Base-by-base conservation (phyloP, 108 stramenopile genomes). In the Cyclotella baltica region DNA sequence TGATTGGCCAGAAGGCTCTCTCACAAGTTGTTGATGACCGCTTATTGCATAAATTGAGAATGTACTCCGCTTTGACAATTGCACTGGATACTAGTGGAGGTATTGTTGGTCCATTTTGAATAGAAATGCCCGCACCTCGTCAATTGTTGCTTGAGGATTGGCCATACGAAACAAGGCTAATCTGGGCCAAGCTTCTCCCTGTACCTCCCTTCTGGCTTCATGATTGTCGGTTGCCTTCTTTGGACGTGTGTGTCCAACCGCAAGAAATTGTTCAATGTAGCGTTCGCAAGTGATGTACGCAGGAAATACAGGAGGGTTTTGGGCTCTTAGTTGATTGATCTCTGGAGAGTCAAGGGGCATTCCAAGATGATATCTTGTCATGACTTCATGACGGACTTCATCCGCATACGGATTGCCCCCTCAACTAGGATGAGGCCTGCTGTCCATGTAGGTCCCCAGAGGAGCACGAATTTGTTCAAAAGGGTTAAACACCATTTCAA, bases 321-420 rank as follows among this genome's bases (percentile, higher is more conserved):
- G 40, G 13, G 8, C 40, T 8, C 69, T 28, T 19, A 56, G 52
- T 37, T 1, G 6, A 56, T 70, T 37, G 1, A 70, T 23, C 15
- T 56, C 70, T 23, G 33, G 55, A 8, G 34, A 35, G 8, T 71
- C 56, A 37, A 71, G 25, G 4, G 56, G 38, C 13, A 57, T 37
- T 11, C 70, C 70, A 34, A 71, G 53, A 4, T 37, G 33, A 20
- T 38, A 58, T n/a, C 37, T 52, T 18, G 56, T 71, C 16, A 71
- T 57, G 20, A 71, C 70, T 37, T 58, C 70, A 29, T 51, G 3
- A 20, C 72, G 34, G 31, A 73, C 19, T 34, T 73, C 62, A 20
- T 73, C n/a, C 0, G 72, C 62, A n/a, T 73, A 73, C 3, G 72
- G 72, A 36, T 73, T 73, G 1, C 72, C 72, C 8, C 36, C 70